Evolutionary conservation across 2,329 filamentous ascomycete genomes (phyloP), one percentile per base, ranked within the genome.

Genomic region (Claviceps africana): DNA sequence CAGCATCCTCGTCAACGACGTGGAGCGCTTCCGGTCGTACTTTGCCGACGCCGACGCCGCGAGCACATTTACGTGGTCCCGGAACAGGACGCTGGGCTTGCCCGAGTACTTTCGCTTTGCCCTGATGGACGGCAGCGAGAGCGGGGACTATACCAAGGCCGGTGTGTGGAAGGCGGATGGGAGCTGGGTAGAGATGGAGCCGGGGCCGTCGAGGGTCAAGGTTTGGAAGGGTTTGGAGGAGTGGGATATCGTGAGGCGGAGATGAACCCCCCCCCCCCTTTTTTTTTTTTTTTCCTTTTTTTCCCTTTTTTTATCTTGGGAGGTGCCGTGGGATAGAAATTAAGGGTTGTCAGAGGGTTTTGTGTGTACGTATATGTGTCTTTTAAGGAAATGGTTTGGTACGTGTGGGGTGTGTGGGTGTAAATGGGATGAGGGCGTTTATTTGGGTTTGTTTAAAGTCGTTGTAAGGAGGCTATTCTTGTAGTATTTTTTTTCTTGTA

Each of bases 1-100:
- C 54, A 88, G 83, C 62, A 76, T 93, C 17, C 71, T 94, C 0
- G 85, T 94, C 57, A 93, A 94, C 61, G 88, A 94, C 59, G 88
- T 94, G 0, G 88, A 94, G 67, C 73, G 86, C 21, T 89, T 84
- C 64, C 72, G 84, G n/a, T 78, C 78, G 6, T 91, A 84, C 65
- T 84, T 85, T 55, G 76, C 75, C 46, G 76, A 81, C 48, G 73
- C 70, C 42, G 67, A 69, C 30, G 60, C 62, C 37, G 54, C 64
- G 49, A 61, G 70, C 21, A 62, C 66, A 15, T 85, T 85, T 57
- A 74, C 76, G 0, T 88, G 84, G 82, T 68, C 67, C 1, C 72
- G 81, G 54, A 71, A 76, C 37, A 65, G 61, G 22, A 67, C 58
- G 7, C 54, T 72, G 13, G 64, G 65, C 3, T 54, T 74, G 50